A percentile compares a stretch with the other conserved stretches of the same genome.
Conservation (phyloP, 257 asterid genomes). For the Salvia rosmarinus region DNA sequence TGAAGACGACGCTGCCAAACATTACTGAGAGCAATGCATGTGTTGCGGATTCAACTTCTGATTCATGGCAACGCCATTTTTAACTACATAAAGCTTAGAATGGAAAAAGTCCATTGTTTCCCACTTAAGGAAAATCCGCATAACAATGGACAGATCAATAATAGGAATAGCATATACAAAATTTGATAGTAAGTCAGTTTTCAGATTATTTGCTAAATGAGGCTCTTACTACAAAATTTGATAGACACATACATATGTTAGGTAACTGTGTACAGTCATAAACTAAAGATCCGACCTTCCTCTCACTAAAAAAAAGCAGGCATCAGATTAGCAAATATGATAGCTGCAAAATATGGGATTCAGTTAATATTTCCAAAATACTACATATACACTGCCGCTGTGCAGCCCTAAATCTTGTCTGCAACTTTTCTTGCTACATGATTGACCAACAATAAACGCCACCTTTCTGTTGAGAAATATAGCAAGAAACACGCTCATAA, state of each 20-base stretch:
- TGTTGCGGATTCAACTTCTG: not conserved
- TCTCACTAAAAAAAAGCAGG: not conserved
- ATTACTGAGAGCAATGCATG: not conserved
- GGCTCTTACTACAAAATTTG: not conserved
- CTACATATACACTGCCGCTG: not conserved
- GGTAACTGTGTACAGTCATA: not conserved
- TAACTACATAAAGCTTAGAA: not conserved
- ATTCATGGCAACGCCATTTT: no score
- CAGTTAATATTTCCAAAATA: not conserved
- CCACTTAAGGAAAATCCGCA: not conserved
- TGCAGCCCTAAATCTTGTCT: not conserved
- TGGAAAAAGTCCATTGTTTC: not conserved
- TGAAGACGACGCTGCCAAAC: constrained; percentile 35
- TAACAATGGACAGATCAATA: not conserved
- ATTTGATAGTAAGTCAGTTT: not conserved
- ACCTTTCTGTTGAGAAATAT: not conserved
- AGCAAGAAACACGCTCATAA: not conserved
- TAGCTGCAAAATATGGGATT: not conserved
- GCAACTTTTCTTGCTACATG: not conserved
- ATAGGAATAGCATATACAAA: not conserved
- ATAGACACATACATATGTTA: not conserved
- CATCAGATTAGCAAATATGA: not conserved
- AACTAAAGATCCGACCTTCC: not conserved
- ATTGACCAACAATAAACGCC: not conserved
- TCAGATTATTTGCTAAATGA: not conserved